These are phyloP conservation scores for Erythrophleum ivorense DNA, from an alignment of 331 rosid species.

Conservation along the genomic window DNA sequence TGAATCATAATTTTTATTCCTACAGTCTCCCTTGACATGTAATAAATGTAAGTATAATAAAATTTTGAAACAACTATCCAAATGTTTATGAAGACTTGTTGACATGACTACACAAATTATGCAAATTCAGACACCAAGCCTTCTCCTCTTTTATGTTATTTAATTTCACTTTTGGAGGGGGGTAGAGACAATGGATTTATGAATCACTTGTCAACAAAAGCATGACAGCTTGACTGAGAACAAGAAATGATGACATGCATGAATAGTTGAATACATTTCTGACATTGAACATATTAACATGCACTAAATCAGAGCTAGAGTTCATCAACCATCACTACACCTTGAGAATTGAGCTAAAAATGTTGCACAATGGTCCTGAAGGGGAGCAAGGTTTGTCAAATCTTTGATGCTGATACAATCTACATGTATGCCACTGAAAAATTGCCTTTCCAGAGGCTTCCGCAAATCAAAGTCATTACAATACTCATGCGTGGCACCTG, in stretches of 20 bases:
- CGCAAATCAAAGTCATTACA: slow-evolving; percentile 88
- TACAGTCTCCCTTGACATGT: not conserved
- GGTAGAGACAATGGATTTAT: not conserved
- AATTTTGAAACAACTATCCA: not conserved
- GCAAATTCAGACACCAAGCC: not conserved
- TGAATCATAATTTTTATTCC: not conserved
- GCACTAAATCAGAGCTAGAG: slow-evolving; percentile 4
- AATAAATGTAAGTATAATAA: not conserved
- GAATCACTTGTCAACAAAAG: not conserved
- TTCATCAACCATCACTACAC: slow-evolving; percentile 40
- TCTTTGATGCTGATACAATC: slow-evolving; percentile 78
- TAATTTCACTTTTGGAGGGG: not conserved
- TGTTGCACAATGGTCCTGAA: slow-evolving; percentile 67
- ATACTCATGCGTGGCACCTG: slow-evolving; percentile 67
- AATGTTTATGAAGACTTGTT: not conserved
- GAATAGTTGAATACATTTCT: slow-evolving; percentile 20
- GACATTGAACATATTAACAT: not conserved
- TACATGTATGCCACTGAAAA: slow-evolving; percentile 57
- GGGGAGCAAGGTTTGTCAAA: slow-evolving; percentile 59
- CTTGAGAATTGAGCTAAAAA: slow-evolving; percentile 75
- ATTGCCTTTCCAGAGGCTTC: slow-evolving; percentile 80
- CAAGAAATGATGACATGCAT: slow-evolving; percentile 24
- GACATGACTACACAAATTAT: not conserved
- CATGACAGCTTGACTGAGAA: slow-evolving; percentile 3
- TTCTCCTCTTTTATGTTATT: not conserved